These are phyloP conservation scores for Spergularia marina DNA, from an alignment of 148 eudicot genomes.

Conservation along the genomic window DNA sequence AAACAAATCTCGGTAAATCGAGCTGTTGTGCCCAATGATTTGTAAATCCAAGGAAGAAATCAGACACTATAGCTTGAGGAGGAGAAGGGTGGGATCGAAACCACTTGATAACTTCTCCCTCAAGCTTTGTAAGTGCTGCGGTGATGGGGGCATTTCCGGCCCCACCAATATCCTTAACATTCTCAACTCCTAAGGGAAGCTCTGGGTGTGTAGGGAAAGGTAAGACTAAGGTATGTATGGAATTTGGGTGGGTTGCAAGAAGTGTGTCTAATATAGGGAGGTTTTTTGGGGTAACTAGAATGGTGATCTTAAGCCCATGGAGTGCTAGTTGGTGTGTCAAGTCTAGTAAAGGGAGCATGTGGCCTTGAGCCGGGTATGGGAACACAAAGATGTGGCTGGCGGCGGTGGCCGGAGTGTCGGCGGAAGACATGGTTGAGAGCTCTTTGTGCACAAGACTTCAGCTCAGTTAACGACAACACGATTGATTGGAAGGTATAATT, in stretches of 20 bases:
- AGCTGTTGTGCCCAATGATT: conserved; percentile 37
- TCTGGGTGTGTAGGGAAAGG: conserved; percentile 57
- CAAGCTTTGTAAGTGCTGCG: conserved; percentile 39
- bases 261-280: conserved; percentile 44
- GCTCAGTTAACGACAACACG: too few relatives aligned
- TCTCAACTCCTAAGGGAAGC: conserved; percentile 41
- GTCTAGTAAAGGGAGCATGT: conserved; percentile 61
- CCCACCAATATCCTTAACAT: conserved; percentile 48
- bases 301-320: conserved; percentile 44
- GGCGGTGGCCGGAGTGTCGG: not conserved
- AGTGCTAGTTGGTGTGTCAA: conserved; percentile 45
- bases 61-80: conserved; percentile 59
- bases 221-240: conserved; percentile 41
- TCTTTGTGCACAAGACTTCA: too few relatives aligned
- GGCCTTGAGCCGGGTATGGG: conserved; percentile 74
- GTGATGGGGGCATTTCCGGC: conserved; percentile 35
- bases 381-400: conserved; percentile 45
- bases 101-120: conserved; percentile 44
- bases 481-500: too few relatives aligned
- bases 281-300: conserved; percentile 55
- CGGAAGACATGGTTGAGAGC: not conserved
- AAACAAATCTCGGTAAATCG: conserved; percentile 45
- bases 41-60: conserved; percentile 69
- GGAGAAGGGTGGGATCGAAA: conserved; percentile 45
- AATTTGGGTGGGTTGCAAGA: conserved; percentile 40